A percentile compares a stretch with the other conserved stretches of the same genome.
Conservation (phyloP, 345 rosid genomes). For the Murraya paniculata region DNA sequence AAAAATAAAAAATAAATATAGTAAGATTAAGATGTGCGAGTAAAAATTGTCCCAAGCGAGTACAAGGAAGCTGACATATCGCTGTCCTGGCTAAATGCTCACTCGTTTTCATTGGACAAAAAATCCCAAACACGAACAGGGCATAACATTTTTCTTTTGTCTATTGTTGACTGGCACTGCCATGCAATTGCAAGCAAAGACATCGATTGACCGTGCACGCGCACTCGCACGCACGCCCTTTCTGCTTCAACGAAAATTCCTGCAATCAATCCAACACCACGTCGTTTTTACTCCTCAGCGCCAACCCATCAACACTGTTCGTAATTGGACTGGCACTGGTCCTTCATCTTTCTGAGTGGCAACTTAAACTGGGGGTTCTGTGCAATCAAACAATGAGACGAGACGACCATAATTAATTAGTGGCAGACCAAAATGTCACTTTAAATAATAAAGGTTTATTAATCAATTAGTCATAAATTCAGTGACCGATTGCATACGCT, state of each 20-base stretch:
- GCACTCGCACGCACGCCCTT: slow-evolving; percentile 33
- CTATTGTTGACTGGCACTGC: slow-evolving; percentile 26
- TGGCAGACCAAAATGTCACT: neutral
- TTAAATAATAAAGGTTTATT: neutral
- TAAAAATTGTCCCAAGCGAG: slow-evolving; percentile 15
- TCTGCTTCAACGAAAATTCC: neutral
- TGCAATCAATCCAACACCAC: neutral
- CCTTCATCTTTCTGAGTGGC: neutral
- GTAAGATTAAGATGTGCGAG: neutral
- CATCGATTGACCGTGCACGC: slow-evolving; percentile 39
- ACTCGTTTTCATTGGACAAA: neutral
- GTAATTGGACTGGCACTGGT: neutral
- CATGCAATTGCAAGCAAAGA: slow-evolving; percentile 6
- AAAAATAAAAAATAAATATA: too few relatives aligned
- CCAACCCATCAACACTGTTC: neutral
- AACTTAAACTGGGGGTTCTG: neutral
- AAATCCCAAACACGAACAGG: neutral
- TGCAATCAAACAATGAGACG: neutral
- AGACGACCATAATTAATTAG: too few relatives aligned
- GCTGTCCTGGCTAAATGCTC: neutral
- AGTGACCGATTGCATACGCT: neutral
- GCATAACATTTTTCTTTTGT: slow-evolving; percentile 10
- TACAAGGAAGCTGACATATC: slow-evolving; percentile 28
- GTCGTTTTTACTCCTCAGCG: neutral
- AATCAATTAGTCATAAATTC: neutral